Conservation (phyloP, 306 rosid species). For the Sicyos edulis region DNA sequence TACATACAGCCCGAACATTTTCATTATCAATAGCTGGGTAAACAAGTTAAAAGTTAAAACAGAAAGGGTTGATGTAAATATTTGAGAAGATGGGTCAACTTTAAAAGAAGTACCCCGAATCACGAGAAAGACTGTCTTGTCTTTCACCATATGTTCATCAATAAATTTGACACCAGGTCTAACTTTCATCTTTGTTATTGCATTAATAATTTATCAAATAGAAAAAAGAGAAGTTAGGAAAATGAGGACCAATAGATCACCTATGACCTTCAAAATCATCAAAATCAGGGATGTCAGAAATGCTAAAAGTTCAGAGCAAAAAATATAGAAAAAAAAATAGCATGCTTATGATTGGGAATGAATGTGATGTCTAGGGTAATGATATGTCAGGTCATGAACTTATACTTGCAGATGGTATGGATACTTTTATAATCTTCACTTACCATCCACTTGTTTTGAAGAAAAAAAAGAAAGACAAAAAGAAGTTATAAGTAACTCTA, state of each 20-base stretch:
- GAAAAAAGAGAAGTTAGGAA: background rate
- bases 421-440: background rate
- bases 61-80: background rate
- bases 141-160: background rate
- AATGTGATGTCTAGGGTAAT: background rate
- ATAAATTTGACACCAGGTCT: background rate
- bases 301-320: background rate
- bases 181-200: conserved; percentile 1
- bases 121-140: background rate
- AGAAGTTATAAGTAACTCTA: conserved; percentile 28
- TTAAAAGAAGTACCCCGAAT: background rate
- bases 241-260: background rate
- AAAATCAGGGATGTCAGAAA: background rate
- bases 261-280: background rate
- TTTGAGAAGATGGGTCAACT: background rate
- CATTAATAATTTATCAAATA: background rate
- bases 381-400: background rate
- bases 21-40: background rate
- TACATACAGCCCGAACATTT: background rate
- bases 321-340: too few species aligned
- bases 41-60: background rate
- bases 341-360: conserved; percentile 11
- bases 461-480: conserved; percentile 12
- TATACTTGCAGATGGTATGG: background rate
- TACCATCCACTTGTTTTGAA: background rate